Base-by-base conservation (phyloP, 352 stramenopile species). In the Pythium brassicae region DNA sequence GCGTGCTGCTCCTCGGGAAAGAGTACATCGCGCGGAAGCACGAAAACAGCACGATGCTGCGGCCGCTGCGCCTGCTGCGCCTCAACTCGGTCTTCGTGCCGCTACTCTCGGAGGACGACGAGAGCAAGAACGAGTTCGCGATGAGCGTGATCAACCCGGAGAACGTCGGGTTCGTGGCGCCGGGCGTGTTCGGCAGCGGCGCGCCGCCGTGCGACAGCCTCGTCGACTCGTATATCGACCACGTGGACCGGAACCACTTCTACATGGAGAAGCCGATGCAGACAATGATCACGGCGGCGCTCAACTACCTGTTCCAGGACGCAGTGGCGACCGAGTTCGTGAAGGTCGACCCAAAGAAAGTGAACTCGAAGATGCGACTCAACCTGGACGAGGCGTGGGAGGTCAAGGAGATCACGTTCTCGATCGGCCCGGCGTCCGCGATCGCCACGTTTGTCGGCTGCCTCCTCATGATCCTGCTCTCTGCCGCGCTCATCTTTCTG, bases 301-400 rank as follows among this genome's bases (percentile, higher is more conserved):
- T 89, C 27, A 64, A 69, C 32, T 86, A 83, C 48, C 58, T 89
- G 27, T 55, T 83, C 37, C 78, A 88, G 48, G 62, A 71, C 23
- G 75, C 64, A 40, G 64, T 83, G 2, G 53, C 61, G 6, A 69
- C 52, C 14, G 57, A 45, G 7, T 66, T 71, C n/a, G 53, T 68
- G n/a, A 22, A 56, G 10, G 65, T 63, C 1, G 53, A 61, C 14
- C 19, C 42, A 59, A 58, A 61, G 61, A 25, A 68, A 34, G 42
- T 58, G 15, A 60, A 59, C 47, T 50, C 37, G 8, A 2, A 4
- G 53, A 53, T 19, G 62, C 64, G 17, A 50, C 46, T 57, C 27
- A 53, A 37, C 62, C 66, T 65, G 20, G 55, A 19, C 42, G 49
- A 6, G 22, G 34, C 43, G 56, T 58, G 39, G 39, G 53, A 37